Base-by-base conservation (phyloP, 2,329 filamentous ascomycete species). In the Bipolaris cookei region DNA sequence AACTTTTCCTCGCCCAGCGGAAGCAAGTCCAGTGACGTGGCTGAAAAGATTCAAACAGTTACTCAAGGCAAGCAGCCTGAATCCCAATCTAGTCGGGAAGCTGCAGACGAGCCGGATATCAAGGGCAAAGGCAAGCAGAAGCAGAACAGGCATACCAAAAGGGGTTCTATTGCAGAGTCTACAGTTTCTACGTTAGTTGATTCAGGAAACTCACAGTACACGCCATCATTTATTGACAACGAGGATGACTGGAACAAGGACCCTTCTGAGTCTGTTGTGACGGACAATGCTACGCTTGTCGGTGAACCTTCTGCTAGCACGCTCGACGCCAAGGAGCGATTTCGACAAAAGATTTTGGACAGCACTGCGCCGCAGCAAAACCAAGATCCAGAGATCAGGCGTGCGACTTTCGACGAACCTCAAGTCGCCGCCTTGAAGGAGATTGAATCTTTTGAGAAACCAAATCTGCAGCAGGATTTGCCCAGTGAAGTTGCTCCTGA, bases 281-380 rank as follows among this genome's bases (percentile, higher is more conserved):
- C 69, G 1, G 71, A 74, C 47, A 71, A 72, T 39, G 69, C 67
- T 49, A 74, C 71, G 2, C 68, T 75, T 38, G 66, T 75, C 14
- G 72, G 67, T 30, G 71, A 74, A 11, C 60, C 67, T 2, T 50
- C 49, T 20, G 32, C 58, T 34, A 57, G 52, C 7, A 51, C 63
- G n/a, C 52, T 51, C 3, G 48, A 23, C 28, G 37, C 41, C 4
- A 75, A 74, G 20, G 45, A 48, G 43, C 65, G 66, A n/a, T 48
- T 64, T 34, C 63, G 56, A 5, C 65, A 72, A 50, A 74, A 75
- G 49, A 46, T 73, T 11, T 46, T 72, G 5, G 69, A 72, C n/a
- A 60, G 43, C 28, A 75, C 71, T 0, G 56, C 59, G 8, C 70
- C 70, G 1, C 47, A 44, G 1, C 58, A 51, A 4, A 46, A 54